Evolutionary conservation across 257 asterid species (phyloP).

Genomic region (Nicotiana obtusifolia): DNA sequence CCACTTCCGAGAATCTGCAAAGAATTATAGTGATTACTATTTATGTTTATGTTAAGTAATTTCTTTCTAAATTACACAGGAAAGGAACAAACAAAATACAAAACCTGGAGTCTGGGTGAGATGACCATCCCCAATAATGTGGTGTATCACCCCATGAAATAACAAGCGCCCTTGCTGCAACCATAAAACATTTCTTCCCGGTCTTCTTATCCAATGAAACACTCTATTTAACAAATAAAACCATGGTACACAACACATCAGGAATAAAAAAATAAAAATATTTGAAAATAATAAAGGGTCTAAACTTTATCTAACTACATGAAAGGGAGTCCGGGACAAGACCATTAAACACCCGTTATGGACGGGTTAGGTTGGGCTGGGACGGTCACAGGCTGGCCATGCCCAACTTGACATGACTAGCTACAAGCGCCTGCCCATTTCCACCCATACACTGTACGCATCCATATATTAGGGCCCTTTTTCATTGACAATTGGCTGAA

Average conservation of each 20-base stretch:
- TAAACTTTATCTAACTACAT: not conserved
- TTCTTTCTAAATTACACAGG: not conserved
- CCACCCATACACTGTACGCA: not conserved
- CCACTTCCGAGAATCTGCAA: slow-evolving; percentile 67
- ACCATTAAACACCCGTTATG: not conserved
- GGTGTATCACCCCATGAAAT: slow-evolving; percentile 27
- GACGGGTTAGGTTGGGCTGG: not conserved
- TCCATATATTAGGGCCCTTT: not conserved
- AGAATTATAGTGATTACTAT: not conserved
- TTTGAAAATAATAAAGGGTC: too few relatives aligned
- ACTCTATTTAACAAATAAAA: slow-evolving; percentile 21
- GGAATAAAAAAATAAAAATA: not conserved
- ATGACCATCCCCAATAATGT: slow-evolving; percentile 27
- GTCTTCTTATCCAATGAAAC: slow-evolving; percentile 20
- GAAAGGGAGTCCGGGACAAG: not conserved
- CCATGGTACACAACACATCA: not conserved
- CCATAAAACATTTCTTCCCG: slow-evolving; percentile 36
- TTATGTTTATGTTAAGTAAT: not conserved
- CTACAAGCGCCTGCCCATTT: not conserved
- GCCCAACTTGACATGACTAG: not conserved
- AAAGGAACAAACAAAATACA: not conserved
- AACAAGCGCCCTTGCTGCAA: slow-evolving; percentile 35
- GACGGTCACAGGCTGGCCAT: not conserved
- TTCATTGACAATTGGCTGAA: not conserved
- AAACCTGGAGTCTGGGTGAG: slow-evolving; percentile 39